These are phyloP conservation scores for Anthracocystis setariae DNA, from an alignment of 1,284 basidiomycete species.

Conservation along the genomic window DNA sequence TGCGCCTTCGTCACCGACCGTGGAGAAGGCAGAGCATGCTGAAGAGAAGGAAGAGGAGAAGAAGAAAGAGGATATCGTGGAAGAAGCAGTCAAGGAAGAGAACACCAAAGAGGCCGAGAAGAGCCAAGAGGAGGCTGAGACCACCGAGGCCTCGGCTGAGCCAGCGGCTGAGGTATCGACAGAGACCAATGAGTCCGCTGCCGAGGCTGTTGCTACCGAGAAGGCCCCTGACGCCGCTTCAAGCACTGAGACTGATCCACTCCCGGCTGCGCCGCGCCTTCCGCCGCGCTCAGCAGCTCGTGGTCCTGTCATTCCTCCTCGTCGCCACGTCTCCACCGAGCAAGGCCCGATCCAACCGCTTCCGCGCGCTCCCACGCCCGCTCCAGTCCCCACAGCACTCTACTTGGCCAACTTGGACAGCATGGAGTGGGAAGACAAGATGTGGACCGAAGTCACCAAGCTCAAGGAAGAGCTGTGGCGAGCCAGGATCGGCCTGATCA, in stretches of 20 bases:
- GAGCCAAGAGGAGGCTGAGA: background rate
- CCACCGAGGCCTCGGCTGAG: background rate
- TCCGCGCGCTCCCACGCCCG: slow-evolving; percentile 6
- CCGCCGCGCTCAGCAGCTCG: slow-evolving; percentile 34
- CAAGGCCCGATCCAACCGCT: background rate
- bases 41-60: slow-evolving; percentile 6
- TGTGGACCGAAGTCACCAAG: slow-evolving; percentile 58
- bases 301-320: slow-evolving; percentile 25
- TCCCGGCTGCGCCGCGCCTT: slow-evolving; percentile 19
- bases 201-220: background rate
- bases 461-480: slow-evolving; percentile 60
- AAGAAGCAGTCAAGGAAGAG: slow-evolving; percentile 2
- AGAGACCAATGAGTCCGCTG: background rate
- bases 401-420: slow-evolving; percentile 28
- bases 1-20: slow-evolving; percentile 31
- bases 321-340: slow-evolving; percentile 8
- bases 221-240: slow-evolving; percentile 11
- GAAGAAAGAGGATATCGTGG: slow-evolving; percentile 6
- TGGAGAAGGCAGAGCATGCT: slow-evolving; percentile 8
- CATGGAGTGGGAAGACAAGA: slow-evolving; percentile 60
- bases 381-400: slow-evolving; percentile 17
- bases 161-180: background rate
- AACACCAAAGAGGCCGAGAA: background rate
- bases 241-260: background rate
- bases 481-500: slow-evolving; percentile 46